Base-by-base conservation (phyloP, 306 rosid genomes). In the Mimosa pudica region DNA sequence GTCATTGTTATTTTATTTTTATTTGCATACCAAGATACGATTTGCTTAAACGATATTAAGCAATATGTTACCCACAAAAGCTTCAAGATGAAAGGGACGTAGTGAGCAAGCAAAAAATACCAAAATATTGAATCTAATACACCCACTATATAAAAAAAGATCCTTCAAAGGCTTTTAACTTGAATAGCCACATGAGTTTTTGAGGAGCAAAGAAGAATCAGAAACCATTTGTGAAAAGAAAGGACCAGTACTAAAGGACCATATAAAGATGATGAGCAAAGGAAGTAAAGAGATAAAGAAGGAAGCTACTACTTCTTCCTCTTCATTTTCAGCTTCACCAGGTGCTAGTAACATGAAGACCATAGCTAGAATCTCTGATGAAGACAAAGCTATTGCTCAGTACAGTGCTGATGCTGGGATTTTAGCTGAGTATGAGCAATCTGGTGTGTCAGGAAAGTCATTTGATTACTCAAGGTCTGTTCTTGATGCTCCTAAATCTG, bases 371-470 rank as follows among this genome's bases (percentile, higher is more conserved):
- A 73, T 47, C 18, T 20, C 51, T 45, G 60, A 30, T 30, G 85
- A 46, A 38, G 83, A 55, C 77, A 87, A 84, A 54, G 79, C 73
- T 60, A 82, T 88, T 48, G 90, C 91, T 52, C 90, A 81, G 79
- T 92, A 78, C 90, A 84, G 84, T 74, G 96, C 83, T 16, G 98
- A 94, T 58, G 97, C 97, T 73, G 85, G 85, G 24, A 81, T 90
- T 69, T 18, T 89, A 5, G 90, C 89, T 0, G 93, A 88, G 82
- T 94, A 85, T 73, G 98, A 94, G 84, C 87, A 81, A 30, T 88
- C 97, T 8, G 83, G 79, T 4, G 83, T 57, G 36, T 87, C 90
- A 8, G 98, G 94, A 2, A 89, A 88, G 88, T 85, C 90, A 18
- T 92, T 92, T 41, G 83, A 94, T 81, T 94, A 94, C 74, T 76